Conservation (phyloP, 2,329 filamentous ascomycete species). For the Fusarium pseudonygamai region DNA sequence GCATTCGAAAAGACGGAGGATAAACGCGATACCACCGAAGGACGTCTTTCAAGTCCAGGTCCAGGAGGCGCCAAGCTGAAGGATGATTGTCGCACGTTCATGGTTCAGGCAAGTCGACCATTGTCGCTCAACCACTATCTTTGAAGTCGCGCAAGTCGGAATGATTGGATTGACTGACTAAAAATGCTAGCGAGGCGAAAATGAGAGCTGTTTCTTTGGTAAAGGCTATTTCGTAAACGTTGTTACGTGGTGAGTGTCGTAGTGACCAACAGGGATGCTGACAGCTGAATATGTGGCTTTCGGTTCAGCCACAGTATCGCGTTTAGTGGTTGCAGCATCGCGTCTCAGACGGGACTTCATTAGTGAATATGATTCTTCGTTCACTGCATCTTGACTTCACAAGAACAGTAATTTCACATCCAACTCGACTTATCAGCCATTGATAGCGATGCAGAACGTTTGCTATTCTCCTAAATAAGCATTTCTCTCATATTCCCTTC, state of each 20-base stretch:
- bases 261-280: constrained; percentile 26
- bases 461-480: neutral
- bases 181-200: neutral
- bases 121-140: constrained; percentile 44
- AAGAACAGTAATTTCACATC: neutral
- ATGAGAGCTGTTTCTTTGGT: neutral
- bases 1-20: constrained; percentile 73
- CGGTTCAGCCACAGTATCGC: constrained; percentile 36
- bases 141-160: neutral
- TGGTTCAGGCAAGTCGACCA: constrained; percentile 52
- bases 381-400: constrained; percentile 2
- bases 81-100: constrained; percentile 64
- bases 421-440: neutral
- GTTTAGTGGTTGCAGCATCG: constrained; percentile 46
- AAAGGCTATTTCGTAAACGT: constrained; percentile 6
- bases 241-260: constrained; percentile 20
- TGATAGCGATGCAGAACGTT: neutral
- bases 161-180: neutral
- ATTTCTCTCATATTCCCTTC: too few species aligned
- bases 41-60: constrained; percentile 57
- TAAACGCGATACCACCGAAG: constrained; percentile 71
- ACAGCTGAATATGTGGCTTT: constrained; percentile 38
- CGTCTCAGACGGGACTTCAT: constrained; percentile 8
- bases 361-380: constrained; percentile 1
- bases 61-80: constrained; percentile 49